A percentile compares a stretch with the other conserved stretches of the same genome.
These are phyloP conservation scores for Colletotrichum chrysophilum DNA, from an alignment of 2,329 filamentous ascomycete genomes.

Conservation along the genomic window DNA sequence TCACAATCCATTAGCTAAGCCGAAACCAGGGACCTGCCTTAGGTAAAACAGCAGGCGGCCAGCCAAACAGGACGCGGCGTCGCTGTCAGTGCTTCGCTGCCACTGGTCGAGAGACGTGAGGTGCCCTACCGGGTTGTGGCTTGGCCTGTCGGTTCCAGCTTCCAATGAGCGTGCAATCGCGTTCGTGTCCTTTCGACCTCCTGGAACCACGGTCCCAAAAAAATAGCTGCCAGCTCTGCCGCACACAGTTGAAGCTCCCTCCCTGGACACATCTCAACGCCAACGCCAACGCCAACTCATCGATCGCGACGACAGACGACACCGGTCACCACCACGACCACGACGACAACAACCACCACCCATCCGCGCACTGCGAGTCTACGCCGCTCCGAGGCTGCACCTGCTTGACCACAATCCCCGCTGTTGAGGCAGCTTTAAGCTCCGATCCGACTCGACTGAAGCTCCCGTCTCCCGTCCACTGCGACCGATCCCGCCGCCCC, in stretches of 20 bases:
- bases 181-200: slow-evolving; percentile 29
- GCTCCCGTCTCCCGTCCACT: not conserved
- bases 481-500: not conserved
- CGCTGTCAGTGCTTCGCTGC: not conserved
- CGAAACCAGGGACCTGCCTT: not conserved
- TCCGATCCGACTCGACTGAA: not conserved
- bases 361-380: not conserved
- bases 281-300: not conserved
- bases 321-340: not conserved
- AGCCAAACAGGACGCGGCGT: not conserved
- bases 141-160: slow-evolving; percentile 10
- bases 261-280: not conserved
- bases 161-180: slow-evolving; percentile 28
- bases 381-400: not conserved
- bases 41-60: not conserved
- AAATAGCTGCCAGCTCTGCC: not conserved
- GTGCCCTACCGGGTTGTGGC: slow-evolving; percentile 2
- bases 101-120: not conserved
- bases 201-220: not conserved
- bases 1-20: not conserved
- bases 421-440: slow-evolving; percentile 19
- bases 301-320: not conserved
- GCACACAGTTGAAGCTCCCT: slow-evolving; percentile 10
- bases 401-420: not conserved
- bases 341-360: not conserved